phyloP scores from a whole-genome alignment of 2,329 filamentous ascomycete species.

The Colletotrichum higginsianum region DNA sequence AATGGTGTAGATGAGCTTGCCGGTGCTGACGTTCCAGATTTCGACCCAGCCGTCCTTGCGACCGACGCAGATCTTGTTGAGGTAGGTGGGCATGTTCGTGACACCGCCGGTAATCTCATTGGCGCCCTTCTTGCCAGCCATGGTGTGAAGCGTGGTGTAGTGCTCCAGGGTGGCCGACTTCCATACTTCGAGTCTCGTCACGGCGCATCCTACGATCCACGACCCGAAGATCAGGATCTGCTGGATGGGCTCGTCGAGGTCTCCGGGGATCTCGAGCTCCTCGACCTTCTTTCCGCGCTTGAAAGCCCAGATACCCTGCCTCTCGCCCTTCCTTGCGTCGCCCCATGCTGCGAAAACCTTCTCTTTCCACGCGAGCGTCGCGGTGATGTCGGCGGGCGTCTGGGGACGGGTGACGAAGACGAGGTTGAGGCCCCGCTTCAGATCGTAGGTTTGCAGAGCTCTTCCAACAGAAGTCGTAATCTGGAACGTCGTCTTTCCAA shows the following conservation, averaged over 20 bases:
- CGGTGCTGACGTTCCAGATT: slow-evolving; percentile 97
- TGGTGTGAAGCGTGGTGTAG: slow-evolving; percentile 85
- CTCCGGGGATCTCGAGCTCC: slow-evolving; percentile 78
- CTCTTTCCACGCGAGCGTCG: slow-evolving; percentile 89
- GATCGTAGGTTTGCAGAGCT: slow-evolving; percentile 94
- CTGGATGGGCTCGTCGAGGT: slow-evolving; percentile 78
- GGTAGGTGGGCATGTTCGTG: slow-evolving; percentile 91
- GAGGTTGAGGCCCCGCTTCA: slow-evolving; percentile 90
- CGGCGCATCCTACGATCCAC: slow-evolving; percentile 88
- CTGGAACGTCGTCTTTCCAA: slow-evolving; percentile 96
- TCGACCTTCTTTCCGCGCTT: slow-evolving; percentile 89
- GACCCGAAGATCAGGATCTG: slow-evolving; percentile 88
- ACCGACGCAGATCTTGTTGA: slow-evolving; percentile 96
- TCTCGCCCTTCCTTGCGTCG: slow-evolving; percentile 64
- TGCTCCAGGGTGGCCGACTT: slow-evolving; percentile 87
- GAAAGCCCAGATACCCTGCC: slow-evolving; percentile 88
- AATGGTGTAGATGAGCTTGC: slow-evolving; percentile 91
- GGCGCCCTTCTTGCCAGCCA: slow-evolving; percentile 69
- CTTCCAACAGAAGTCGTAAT: slow-evolving; percentile 95
- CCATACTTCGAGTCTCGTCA: slow-evolving; percentile 88
- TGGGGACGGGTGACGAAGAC: slow-evolving; percentile 94
- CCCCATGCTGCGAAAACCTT: slow-evolving; percentile 93
- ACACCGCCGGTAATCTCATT: slow-evolving; percentile 83
- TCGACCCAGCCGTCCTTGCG: slow-evolving; percentile 91
- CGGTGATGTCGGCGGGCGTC: slow-evolving; percentile 88